These are phyloP conservation scores for Epicoccum sorghinum DNA, from an alignment of 2,329 filamentous ascomycete genomes.

Conservation along the genomic window DNA sequence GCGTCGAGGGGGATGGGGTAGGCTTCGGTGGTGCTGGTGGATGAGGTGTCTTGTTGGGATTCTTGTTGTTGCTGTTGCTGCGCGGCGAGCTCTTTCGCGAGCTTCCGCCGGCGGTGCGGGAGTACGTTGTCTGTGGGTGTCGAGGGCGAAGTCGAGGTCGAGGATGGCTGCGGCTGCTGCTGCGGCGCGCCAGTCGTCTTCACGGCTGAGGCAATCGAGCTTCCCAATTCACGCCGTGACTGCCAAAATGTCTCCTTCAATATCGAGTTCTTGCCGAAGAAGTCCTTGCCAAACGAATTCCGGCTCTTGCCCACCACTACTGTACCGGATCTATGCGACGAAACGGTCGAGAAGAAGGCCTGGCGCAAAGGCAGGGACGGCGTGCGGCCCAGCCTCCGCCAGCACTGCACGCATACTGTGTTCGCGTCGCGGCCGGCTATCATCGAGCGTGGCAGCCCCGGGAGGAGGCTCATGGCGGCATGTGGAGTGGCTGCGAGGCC, in stretches of 20 bases:
- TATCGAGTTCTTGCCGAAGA: slow-evolving; percentile 47
- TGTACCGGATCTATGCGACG: slow-evolving; percentile 35
- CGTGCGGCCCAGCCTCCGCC: slow-evolving; percentile 35
- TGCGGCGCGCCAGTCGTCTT: slow-evolving; percentile 7
- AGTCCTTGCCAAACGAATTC: slow-evolving; percentile 45
- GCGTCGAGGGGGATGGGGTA: slow-evolving; percentile 61
- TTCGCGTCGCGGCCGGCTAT: slow-evolving; percentile 37
- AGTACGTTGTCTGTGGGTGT: slow-evolving; percentile 35
- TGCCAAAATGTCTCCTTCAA: slow-evolving; percentile 41
- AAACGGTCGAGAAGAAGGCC: slow-evolving; percentile 40
- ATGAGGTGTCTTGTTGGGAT: slow-evolving; percentile 9
- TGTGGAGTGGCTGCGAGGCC: slow-evolving; percentile 16
- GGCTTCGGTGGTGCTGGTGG: slow-evolving; percentile 4
- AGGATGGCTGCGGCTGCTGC: slow-evolving; percentile 5
- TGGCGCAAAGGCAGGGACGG: slow-evolving; percentile 30
- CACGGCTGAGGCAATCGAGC: slow-evolving; percentile 31
- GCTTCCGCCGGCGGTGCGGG: slow-evolving; percentile 44
- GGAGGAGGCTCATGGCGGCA: slow-evolving; percentile 48
- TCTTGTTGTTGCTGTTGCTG: slow-evolving; percentile 1
- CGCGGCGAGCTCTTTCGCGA: slow-evolving; percentile 32
- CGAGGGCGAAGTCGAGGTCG: neutral
- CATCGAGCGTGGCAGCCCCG: slow-evolving; percentile 38
- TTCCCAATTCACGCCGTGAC: slow-evolving; percentile 39
- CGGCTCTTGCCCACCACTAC: slow-evolving; percentile 37
- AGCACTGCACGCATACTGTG: slow-evolving; percentile 43